Evolutionary conservation across 2,329 filamentous ascomycete genomes (phyloP), one percentile per base, ranked within the genome.

Genomic region (Bipolaris zeicola): DNA sequence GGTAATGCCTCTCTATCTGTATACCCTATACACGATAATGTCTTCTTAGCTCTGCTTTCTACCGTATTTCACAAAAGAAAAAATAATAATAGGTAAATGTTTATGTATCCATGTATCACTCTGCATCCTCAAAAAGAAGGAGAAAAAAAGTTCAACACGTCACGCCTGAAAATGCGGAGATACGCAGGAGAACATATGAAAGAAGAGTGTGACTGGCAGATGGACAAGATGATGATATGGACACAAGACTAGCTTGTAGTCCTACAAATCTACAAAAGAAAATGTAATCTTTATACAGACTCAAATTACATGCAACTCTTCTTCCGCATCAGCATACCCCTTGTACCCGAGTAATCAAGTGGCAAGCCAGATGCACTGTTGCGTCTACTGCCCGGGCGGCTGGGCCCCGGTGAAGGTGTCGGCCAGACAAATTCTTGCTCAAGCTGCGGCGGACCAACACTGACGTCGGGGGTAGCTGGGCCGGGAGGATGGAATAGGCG

Each of bases 401-500:
- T 67, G 41, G 33, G 49, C 2, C 36, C 26, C 16, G 50, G 53
- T 2, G 49, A 52, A 3, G 31, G 43, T 11, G 54, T 53, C 1
- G 20, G 36, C 5, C 20, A 16, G 33, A 57, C 6, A 14, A 50
- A 46, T 13, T 47, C 51, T 2, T 33, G 26, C 18, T 41, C 46
- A 10, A 46, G 36, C 20, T 50, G 20, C 18, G 37, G 53, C 38
- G 57, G 58, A 22, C 39, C 64, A 13, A 56, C 50, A 45, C 45
- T 57, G 8, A 59, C 55, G 56, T 68, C 65, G 4, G 62, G 60
- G 3, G 60, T 61, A 11, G 63, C 59, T 1, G 61, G 60, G 1
- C 58, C 58, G 2, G 67, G 58, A 1, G 68, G 64, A 31, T 80
- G 78, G 55, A 80, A 80, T 0, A 80, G 62, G 4, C 69, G 68